Evolutionary conservation across 306 rosid genomes (phyloP).

Genomic region (Fragaria iinumae): DNA sequence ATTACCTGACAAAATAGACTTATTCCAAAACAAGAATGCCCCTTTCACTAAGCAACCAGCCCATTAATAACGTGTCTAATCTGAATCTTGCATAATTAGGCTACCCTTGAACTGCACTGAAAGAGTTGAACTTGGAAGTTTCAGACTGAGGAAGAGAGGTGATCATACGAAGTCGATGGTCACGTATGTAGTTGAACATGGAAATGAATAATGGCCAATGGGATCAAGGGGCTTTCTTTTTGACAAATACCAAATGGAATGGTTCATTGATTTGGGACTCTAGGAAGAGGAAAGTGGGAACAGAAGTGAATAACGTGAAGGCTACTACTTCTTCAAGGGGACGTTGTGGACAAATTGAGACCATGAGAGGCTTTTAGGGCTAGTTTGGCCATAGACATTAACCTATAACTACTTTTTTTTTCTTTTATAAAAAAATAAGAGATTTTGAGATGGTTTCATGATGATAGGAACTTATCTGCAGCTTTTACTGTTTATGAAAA

Average conservation of each 20-base stretch:
- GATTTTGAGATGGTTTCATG: no score
- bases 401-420: neutral
- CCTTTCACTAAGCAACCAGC: neutral
- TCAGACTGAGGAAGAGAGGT: neutral
- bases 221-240: neutral
- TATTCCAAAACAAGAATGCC: neutral
- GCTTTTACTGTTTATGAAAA: neutral
- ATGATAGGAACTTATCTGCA: no score
- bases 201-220: neutral
- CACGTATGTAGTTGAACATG: neutral
- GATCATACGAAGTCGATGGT: neutral
- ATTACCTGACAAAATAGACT: neutral
- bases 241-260: neutral
- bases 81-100: neutral
- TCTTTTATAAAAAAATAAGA: no score
- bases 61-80: neutral
- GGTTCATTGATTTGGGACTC: neutral
- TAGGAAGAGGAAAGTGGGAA: neutral
- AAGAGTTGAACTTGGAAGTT: neutral
- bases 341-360: constrained; percentile 16
- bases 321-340: neutral
- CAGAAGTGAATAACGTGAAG: neutral
- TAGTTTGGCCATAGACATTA: neutral
- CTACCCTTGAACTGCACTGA: neutral
- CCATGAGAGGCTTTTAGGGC: neutral